Evolutionary conservation across 768 basidiomycete species (phyloP).

Genomic region (Lentinula sp.): DNA sequence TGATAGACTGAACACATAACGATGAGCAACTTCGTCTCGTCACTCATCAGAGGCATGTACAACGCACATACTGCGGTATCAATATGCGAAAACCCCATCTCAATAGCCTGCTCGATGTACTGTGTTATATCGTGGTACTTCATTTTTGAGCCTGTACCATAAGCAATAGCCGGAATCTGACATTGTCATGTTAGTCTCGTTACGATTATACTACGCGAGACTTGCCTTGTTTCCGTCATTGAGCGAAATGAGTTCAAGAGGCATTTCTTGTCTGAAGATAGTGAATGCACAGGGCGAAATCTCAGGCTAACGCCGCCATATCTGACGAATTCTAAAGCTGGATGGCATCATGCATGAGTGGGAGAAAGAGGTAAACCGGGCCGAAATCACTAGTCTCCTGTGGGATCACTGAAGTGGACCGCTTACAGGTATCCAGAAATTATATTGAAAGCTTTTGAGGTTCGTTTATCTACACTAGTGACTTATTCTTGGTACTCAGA

Average conservation of each 20-base stretch:
- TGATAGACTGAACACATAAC: conserved; percentile 31
- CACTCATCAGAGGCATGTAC: too few relatives aligned
- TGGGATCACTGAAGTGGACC: too few relatives aligned
- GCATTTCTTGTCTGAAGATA: conserved; percentile 21
- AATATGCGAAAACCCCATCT: conserved; percentile 55
- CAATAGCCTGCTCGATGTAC: conserved; percentile 51
- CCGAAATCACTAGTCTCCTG: too few relatives aligned
- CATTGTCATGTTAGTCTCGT: neutral
- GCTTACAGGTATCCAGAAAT: too few relatives aligned
- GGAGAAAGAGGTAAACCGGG: too few relatives aligned
- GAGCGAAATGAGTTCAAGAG: conserved; percentile 29
- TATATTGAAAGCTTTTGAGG: too few relatives aligned
- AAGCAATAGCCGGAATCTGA: conserved; percentile 58
- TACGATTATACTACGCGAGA: neutral
- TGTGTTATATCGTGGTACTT: conserved; percentile 43
- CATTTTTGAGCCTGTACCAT: conserved; percentile 43
- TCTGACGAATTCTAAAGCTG: too few relatives aligned
- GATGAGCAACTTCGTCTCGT: conserved; percentile 15
- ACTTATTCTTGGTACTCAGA: too few relatives aligned
- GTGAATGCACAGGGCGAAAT: neutral
- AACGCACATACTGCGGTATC: conserved; percentile 53
- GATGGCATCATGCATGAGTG: too few relatives aligned
- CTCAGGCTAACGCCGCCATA: neutral
- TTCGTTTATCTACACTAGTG: too few relatives aligned
- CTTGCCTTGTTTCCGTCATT: conserved; percentile 35